Evolutionary conservation across 352 stramenopile species (phyloP).

Genomic region (Pythium coloratum): DNA sequence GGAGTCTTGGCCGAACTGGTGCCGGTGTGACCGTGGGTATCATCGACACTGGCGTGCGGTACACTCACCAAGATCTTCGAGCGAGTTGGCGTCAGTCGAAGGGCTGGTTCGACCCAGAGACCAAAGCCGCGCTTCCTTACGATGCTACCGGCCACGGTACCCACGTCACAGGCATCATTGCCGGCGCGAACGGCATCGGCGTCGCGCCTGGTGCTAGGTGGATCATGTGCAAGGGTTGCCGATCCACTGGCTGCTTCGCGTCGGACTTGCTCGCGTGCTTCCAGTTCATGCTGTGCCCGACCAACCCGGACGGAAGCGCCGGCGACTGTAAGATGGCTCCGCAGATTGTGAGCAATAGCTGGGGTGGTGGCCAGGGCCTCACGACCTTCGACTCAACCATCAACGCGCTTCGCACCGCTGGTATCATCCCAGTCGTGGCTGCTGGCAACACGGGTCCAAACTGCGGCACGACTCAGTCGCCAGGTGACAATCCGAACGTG

Average conservation of each 20-base stretch:
- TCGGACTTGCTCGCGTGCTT: slow-evolving; percentile 54
- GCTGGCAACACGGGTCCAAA: slow-evolving; percentile 53
- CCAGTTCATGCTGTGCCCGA: slow-evolving; percentile 73
- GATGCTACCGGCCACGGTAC: slow-evolving; percentile 59
- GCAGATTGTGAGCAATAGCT: slow-evolving; percentile 70
- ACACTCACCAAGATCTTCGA: slow-evolving; percentile 44
- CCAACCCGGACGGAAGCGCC: slow-evolving; percentile 33
- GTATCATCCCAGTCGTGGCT: slow-evolving; percentile 62
- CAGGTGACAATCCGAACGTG: slow-evolving; percentile 53
- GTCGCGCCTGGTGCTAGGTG: slow-evolving; percentile 53
- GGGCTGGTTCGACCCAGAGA: slow-evolving; percentile 63
- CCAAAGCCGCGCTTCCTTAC: slow-evolving; percentile 33
- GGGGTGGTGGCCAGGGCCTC: slow-evolving; percentile 50
- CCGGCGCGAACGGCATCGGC: slow-evolving; percentile 45
- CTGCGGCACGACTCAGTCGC: slow-evolving; percentile 51
- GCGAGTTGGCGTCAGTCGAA: slow-evolving; percentile 46
- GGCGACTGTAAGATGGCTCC: slow-evolving; percentile 54
- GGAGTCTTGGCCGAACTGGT: slow-evolving; percentile 50
- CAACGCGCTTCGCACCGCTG: slow-evolving; percentile 40
- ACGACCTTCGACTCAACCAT: slow-evolving; percentile 47
- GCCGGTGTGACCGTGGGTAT: slow-evolving; percentile 52
- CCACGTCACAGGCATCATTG: slow-evolving; percentile 49
- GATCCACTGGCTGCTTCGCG: slow-evolving; percentile 37
- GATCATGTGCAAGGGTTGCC: slow-evolving; percentile 60
- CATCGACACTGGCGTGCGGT: slow-evolving; percentile 61